Percentiles rank a stretch among this genome's conserved stretches.
phyloP scores from a whole-genome alignment of 2,329 filamentous ascomycete species.

The Colletotrichum trifolii region DNA sequence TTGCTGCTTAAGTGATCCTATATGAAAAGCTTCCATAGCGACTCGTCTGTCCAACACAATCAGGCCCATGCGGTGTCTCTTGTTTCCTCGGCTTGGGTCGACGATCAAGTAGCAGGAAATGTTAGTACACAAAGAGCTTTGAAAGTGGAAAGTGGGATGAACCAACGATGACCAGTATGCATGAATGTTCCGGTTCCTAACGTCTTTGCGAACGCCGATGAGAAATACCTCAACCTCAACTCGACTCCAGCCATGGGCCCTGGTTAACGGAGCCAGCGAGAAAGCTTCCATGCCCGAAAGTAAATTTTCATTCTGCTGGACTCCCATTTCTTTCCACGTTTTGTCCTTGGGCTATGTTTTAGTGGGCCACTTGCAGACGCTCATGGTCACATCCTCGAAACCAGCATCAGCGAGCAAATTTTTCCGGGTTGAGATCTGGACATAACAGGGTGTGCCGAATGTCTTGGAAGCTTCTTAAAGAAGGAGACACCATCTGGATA shows the following conservation, averaged over 20 bases:
- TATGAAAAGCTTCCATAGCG: no score
- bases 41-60: no score
- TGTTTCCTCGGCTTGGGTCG: no score
- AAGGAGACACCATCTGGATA: not conserved
- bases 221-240: not conserved
- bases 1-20: no score
- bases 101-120: no score
- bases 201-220: not conserved
- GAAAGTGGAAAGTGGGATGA: no score
- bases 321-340: not conserved
- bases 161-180: not conserved
- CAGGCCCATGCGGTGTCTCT: no score
- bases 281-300: not conserved
- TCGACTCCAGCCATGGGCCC: not conserved
- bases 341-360: not conserved
- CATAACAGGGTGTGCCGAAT: not conserved
- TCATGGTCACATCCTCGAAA: not conserved
- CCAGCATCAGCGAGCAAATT: not conserved
- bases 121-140: no score
- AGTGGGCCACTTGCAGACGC: not conserved
- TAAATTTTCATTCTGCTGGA: not conserved
- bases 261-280: not conserved
- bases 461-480: not conserved
- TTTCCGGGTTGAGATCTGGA: not conserved
- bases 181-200: not conserved